Base-by-base conservation (phyloP, 208 protist genomes). In the Blastocrithidia nonstop region DNA sequence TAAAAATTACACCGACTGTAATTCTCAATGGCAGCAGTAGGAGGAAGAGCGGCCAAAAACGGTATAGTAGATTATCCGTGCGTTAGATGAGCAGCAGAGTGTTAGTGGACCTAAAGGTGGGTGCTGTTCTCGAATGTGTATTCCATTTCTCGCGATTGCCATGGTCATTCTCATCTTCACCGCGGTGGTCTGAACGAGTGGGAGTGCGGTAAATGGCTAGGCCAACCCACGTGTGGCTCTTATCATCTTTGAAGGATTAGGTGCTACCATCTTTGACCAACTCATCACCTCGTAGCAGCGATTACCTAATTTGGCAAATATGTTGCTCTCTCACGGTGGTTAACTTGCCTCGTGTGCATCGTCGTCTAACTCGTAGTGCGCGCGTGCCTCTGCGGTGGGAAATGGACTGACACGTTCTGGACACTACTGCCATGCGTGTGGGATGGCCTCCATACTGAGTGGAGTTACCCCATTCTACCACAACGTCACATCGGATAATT, bases 51-150 rank as follows among this genome's bases (percentile, higher is more conserved):
- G 36, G 15, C 37, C 22, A 26, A 71, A 64, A 40, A 71, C 66
- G 11, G 75, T 85, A 16, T 59, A 71, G 45, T 70, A 86, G 19
- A 80, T 75, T 22, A 60, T 83, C 5, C 51, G 58, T 19, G 26
- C 40, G 3, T 39, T 70, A 20, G 72, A 82, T 47, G 63, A 60
- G 50, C 70, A 82, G 25, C 49, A 75, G 25, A 50, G 67, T 28
- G 50, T 69, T 15, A 46, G 44, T 27, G 65, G 64, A 19, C 42
- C 47, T 8, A 67, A 66, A 49, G 64, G 69, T 31, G 61, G 67
- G 46, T 83, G 78, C 67, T 88, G 78, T 61, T 58, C 71, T 27
- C 57, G 61, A 17, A 40, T 86, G 17, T 81, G 80, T 37, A 57
- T 84, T 4, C 73, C 78, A 0, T 44, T 81, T 22, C 11, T 83